These are phyloP conservation scores for Cyberlindnera euphorbiae DNA, from an alignment of 805 yeast species.

Conservation along the genomic window DNA sequence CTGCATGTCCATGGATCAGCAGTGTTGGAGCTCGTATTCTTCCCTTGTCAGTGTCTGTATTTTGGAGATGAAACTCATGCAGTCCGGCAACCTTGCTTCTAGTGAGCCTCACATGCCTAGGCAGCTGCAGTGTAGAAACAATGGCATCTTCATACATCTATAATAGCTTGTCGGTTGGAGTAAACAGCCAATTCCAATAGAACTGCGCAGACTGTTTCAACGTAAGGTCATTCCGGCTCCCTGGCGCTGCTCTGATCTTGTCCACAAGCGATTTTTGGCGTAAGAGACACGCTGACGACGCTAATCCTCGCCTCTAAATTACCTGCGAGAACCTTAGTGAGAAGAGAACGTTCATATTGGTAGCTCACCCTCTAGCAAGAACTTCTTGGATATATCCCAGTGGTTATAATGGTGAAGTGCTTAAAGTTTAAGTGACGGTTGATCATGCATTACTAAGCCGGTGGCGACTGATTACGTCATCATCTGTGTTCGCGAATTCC, in stretches of 20 bases:
- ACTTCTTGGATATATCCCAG: no score
- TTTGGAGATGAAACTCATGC: slow-evolving; percentile 23
- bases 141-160: slow-evolving; percentile 18
- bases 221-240: slow-evolving; percentile 13
- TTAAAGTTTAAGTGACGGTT: no score
- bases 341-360: no score
- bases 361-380: no score
- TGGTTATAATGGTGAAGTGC: no score
- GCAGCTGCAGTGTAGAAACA: slow-evolving; percentile 10
- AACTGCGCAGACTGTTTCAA: slow-evolving; percentile 10
- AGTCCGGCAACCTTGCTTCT: slow-evolving; percentile 16
- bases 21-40: slow-evolving; percentile 35
- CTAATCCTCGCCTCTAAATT: slow-evolving; percentile 1
- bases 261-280: slow-evolving; percentile 13
- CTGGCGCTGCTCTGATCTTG: slow-evolving; percentile 13
- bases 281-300: neutral
- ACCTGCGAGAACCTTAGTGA: no score
- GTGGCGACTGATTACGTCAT: no score
- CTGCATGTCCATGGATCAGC: slow-evolving; percentile 89
- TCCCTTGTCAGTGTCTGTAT: slow-evolving; percentile 13
- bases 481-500: no score
- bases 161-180: slow-evolving; percentile 10
- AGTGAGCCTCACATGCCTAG: slow-evolving; percentile 7
- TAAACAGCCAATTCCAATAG: slow-evolving; percentile 19
- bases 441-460: no score